Conservation (phyloP, 2,329 filamentous ascomycete genomes). For the Arachnopeziza araneosa region DNA sequence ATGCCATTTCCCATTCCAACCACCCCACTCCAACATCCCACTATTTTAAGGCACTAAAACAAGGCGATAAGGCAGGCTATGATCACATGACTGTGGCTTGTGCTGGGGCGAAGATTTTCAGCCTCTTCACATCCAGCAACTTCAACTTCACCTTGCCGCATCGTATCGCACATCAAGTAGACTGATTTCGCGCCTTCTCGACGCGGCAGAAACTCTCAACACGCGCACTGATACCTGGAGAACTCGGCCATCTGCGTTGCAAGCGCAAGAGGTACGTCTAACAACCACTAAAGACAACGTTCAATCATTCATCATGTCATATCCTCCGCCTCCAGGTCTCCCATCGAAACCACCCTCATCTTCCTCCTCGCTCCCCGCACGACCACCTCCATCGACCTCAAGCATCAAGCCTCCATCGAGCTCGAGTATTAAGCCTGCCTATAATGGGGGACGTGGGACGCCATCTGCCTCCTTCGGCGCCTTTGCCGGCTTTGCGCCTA, state of each 20-base stretch:
- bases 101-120: not conserved
- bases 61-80: not conserved
- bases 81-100: not conserved
- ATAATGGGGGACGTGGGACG: conserved; percentile 19
- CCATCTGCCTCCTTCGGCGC: conserved; percentile 16
- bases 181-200: not conserved
- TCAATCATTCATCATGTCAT: conserved; percentile 68
- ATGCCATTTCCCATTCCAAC: not conserved
- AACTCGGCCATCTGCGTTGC: conserved; percentile 17
- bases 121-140: not conserved
- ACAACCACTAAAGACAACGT: conserved; percentile 27
- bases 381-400: conserved; percentile 55
- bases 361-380: conserved; percentile 65
- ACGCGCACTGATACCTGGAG: not conserved
- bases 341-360: conserved; percentile 35
- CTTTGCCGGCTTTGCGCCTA: conserved; percentile 48
- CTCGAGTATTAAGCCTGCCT: conserved; percentile 23
- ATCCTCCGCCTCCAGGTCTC: conserved; percentile 79
- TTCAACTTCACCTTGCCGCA: too few relatives aligned
- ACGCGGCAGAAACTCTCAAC: not conserved
- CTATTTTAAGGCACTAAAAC: not conserved
- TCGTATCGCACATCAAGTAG: not conserved
- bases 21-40: not conserved
- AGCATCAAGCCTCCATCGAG: conserved; percentile 42
- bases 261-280: conserved; percentile 34